Base-by-base conservation (phyloP, 164 flowering plant species). In the Stephania cephalantha region DNA sequence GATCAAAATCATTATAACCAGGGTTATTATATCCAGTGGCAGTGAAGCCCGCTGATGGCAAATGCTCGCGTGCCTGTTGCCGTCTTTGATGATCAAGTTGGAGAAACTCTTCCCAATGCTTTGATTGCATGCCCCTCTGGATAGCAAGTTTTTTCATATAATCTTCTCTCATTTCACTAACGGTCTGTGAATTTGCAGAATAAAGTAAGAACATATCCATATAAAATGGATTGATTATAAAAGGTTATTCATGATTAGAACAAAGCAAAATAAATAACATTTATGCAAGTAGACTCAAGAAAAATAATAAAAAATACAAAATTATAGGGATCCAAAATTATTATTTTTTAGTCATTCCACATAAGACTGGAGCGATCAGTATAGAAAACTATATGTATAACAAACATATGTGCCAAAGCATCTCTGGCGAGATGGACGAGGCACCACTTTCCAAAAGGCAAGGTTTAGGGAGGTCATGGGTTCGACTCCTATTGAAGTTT, bases 101-200 rank as follows among this genome's bases (percentile, higher is more conserved):
- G 84, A 92, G 90, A 81, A 96, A 96, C 71, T 92, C 98, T 61
- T 89, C 97, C 97, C 98, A 94, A 79, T 88, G 91, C 79, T 88
- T 91, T 66, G 89, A 87, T 75, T 94, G 98, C 64, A 78, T 73
- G 53, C 80, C 88, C 84, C 93, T 87, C 73, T 89, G 73, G 42
- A 75, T 69, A 74, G 89, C 84, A 81, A 92, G 72, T 84, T 87
- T 90, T 86, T 90, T 87, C 87, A 86, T 87, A 86, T 89, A 85
- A 67, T 79, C 83, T 79, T 92, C 99, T 81, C 93, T 86, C 79
- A 91, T 81, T 77, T 90, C 98, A 83, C 87, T 84, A 64, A 89
- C 74, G 68, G 89, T 85, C 99, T 96, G 85, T 61, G 61, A 78
- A 72, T 73, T 68, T 73, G 70, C 48, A 76, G 18, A 85, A 74